These are phyloP conservation scores for Aspergillus mulundensis DNA, from an alignment of 495 filamentous ascomycete species.

Conservation along the genomic window DNA sequence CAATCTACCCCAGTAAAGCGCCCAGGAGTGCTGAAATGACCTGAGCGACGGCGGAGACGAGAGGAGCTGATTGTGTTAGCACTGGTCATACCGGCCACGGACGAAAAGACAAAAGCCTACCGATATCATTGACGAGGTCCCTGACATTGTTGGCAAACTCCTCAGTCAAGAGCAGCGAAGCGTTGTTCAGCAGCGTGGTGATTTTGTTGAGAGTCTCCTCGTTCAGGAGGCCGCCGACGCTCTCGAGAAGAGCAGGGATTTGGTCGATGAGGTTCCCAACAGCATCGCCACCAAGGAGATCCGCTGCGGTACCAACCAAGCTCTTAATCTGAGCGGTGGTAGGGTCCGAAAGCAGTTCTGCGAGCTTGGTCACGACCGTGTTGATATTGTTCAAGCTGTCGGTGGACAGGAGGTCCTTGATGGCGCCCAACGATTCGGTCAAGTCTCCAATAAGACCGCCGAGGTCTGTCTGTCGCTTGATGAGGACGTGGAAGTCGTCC, in stretches of 20 bases:
- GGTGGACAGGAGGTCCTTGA: slow-evolving; percentile 10
- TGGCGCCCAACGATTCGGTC: slow-evolving; percentile 3
- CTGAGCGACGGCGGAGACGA: slow-evolving; percentile 15
- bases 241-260: slow-evolving; percentile 4
- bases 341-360: slow-evolving; percentile 4
- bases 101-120: slow-evolving; percentile 8
- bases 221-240: slow-evolving; percentile 9
- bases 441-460: slow-evolving; percentile 7
- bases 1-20: slow-evolving; percentile 4
- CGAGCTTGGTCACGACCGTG: not conserved
- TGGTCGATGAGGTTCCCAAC: slow-evolving; percentile 3
- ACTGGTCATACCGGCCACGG: not conserved
- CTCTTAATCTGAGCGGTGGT: slow-evolving; percentile 11
- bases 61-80: slow-evolving; percentile 9
- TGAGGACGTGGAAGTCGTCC: slow-evolving; percentile 3
- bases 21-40: slow-evolving; percentile 13
- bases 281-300: slow-evolving; percentile 7
- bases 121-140: slow-evolving; percentile 13
- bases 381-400: slow-evolving; percentile 18
- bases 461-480: slow-evolving; percentile 3
- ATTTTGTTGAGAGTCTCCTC: not conserved
- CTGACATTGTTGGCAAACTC: slow-evolving; percentile 11
- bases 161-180: slow-evolving; percentile 3
- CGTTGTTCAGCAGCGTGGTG: slow-evolving; percentile 8
- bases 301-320: not conserved